Evolutionary conservation across 495 filamentous ascomycete species (phyloP).

Genomic region (Haplographium delicatum): DNA sequence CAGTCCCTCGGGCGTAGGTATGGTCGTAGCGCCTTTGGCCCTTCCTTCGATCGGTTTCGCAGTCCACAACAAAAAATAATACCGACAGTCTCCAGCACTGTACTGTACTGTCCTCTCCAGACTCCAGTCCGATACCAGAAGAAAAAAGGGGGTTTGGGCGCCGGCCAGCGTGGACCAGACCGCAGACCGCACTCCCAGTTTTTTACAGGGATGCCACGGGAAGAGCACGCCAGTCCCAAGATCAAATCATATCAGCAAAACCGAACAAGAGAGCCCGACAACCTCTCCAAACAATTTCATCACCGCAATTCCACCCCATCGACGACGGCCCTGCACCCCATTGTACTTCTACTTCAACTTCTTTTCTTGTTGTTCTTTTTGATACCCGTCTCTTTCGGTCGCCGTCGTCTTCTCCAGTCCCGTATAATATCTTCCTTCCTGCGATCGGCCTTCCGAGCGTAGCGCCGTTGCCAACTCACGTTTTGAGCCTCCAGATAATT

Average conservation of each 20-base stretch:
- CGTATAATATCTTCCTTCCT: no score
- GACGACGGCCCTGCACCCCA: neutral
- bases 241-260: constrained; percentile 14
- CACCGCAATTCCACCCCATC: neutral
- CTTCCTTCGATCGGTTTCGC: neutral
- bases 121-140: no score
- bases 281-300: constrained; percentile 4
- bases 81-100: no score
- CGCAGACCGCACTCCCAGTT: neutral
- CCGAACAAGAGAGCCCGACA: constrained; percentile 3
- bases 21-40: neutral
- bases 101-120: no score
- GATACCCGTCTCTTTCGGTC: constrained; percentile 17
- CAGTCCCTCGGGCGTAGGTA: neutral
- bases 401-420: neutral
- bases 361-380: constrained; percentile 22
- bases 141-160: no score
- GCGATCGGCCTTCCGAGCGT: constrained; percentile 5
- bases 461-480: constrained; percentile 12
- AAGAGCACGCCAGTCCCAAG: constrained; percentile 7
- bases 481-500: constrained; percentile 15
- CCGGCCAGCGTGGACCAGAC: no score
- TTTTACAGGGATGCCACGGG: constrained; percentile 4
- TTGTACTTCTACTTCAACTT: constrained; percentile 17
- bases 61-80: neutral